Percentiles rank a stretch among this genome's conserved stretches.
These are phyloP conservation scores for Metschnikowia lachancei DNA, from an alignment of 805 yeast species.

Conservation along the genomic window DNA sequence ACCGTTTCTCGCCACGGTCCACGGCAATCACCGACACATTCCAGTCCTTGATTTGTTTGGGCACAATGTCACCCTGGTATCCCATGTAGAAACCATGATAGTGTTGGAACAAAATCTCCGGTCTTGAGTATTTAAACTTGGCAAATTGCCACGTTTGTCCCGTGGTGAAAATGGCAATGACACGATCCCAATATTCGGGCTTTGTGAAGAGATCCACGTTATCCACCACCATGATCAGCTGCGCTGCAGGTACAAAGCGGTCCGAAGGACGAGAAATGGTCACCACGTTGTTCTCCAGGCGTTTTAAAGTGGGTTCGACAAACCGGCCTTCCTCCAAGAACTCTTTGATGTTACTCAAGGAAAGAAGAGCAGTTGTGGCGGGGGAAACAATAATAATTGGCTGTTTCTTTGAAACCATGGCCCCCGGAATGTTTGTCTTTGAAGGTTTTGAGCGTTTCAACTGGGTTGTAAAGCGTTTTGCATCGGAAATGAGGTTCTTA, in stretches of 20 bases:
- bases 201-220: conserved; percentile 78
- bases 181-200: conserved; percentile 98
- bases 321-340: conserved; percentile 68
- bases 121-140: conserved; percentile 78
- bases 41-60: conserved; percentile 78
- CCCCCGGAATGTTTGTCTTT: conserved; percentile 7
- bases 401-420: conserved; percentile 29
- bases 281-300: conserved; percentile 39
- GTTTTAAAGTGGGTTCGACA: conserved; percentile 48
- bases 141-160: conserved; percentile 98
- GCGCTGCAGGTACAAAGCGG: conserved; percentile 48
- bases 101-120: conserved; percentile 75
- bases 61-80: conserved; percentile 76
- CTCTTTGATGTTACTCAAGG: conserved; percentile 40
- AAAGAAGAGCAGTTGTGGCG: conserved; percentile 42
- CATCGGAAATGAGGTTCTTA: conserved; percentile 66
- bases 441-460: conserved; percentile 35
- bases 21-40: conserved; percentile 75
- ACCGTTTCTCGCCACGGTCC: conserved; percentile 75
- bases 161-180: conserved; percentile 90
- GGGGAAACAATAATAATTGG: conserved; percentile 47
- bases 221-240: conserved; percentile 78
- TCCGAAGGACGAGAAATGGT: conserved; percentile 57
- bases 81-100: conserved; percentile 79
- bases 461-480: conserved; percentile 53